Evolutionary conservation across 257 asterid species (phyloP).

Genomic region (Penstemon newberryi): DNA sequence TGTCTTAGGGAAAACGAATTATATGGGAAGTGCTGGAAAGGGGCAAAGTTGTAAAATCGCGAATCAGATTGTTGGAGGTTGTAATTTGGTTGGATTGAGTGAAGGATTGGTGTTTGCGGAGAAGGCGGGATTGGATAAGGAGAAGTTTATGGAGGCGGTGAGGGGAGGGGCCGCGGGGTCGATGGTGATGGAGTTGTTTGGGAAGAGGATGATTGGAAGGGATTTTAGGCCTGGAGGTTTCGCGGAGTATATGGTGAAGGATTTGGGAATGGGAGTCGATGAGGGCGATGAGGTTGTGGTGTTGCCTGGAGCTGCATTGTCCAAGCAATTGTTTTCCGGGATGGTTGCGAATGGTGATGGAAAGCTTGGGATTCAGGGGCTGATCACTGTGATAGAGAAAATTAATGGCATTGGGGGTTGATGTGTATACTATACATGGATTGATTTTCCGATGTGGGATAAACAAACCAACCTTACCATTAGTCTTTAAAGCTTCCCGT

Average conservation of each 20-base stretch:
- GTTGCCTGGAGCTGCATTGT: constrained; percentile 79
- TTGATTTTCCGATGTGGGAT: too few relatives aligned
- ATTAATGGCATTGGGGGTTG: constrained; percentile 50
- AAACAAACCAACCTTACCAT: too few relatives aligned
- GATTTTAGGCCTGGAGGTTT: constrained; percentile 82
- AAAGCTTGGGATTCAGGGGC: constrained; percentile 72
- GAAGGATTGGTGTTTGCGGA: constrained; percentile 86
- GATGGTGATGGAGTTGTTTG: constrained; percentile 80
- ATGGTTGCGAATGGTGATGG: constrained; percentile 93
- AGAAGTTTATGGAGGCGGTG: constrained; percentile 66
- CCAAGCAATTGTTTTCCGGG: constrained; percentile 70
- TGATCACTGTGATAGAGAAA: constrained; percentile 70
- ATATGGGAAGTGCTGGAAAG: constrained; percentile 73
- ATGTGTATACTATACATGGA: background rate
- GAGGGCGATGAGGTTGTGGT: constrained; percentile 52
- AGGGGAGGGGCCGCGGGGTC: constrained; percentile 88
- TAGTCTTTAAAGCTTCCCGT: too few relatives aligned
- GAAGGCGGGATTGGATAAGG: constrained; percentile 68
- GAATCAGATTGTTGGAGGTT: constrained; percentile 72
- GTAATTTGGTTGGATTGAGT: constrained; percentile 69
- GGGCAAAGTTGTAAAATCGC: constrained; percentile 88
- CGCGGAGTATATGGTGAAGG: constrained; percentile 89
- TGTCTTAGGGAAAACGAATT: constrained; percentile 57
- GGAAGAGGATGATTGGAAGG: constrained; percentile 73
- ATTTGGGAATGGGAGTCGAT: constrained; percentile 82